Percentiles rank a stretch among this genome's conserved stretches.
Evolutionary conservation across 2,329 filamentous ascomycete species (phyloP).

Genomic region (Sclerotinia sclerotiorum): DNA sequence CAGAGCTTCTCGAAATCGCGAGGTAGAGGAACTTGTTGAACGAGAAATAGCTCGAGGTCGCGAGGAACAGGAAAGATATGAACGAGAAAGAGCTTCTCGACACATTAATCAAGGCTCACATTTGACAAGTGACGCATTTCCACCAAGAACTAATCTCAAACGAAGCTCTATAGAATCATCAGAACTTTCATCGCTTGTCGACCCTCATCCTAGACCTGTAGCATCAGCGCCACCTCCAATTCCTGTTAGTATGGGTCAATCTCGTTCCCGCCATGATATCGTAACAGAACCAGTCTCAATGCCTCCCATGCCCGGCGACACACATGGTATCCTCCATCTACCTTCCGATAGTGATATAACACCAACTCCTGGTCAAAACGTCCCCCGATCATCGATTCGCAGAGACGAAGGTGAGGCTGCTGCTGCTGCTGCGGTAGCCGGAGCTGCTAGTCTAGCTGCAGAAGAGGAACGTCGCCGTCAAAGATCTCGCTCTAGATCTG

Average conservation of each 20-base stretch:
- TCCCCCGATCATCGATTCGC: slow-evolving; percentile 49
- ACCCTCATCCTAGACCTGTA: slow-evolving; percentile 41
- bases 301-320: slow-evolving; percentile 56
- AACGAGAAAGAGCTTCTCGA: slow-evolving; percentile 62
- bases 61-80: slow-evolving; percentile 44
- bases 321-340: slow-evolving; percentile 47
- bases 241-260: slow-evolving; percentile 26
- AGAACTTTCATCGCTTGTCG: slow-evolving; percentile 38
- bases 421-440: slow-evolving; percentile 48
- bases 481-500: slow-evolving; percentile 30
- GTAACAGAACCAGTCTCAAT: slow-evolving; percentile 46
- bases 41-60: too few relatives aligned
- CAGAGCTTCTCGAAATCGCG: too few relatives aligned
- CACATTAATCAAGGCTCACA: slow-evolving; percentile 52
- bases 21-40: too few relatives aligned
- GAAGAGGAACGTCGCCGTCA: slow-evolving; percentile 45
- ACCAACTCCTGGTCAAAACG: slow-evolving; percentile 40
- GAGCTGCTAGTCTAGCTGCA: slow-evolving; percentile 50
- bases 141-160: slow-evolving; percentile 46
- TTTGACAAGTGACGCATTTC: slow-evolving; percentile 68
- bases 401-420: slow-evolving; percentile 47
- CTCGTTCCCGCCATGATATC: slow-evolving; percentile 45
- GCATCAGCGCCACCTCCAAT: slow-evolving; percentile 42
- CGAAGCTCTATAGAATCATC: slow-evolving; percentile 38
- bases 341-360: slow-evolving; percentile 27